Percentiles rank a stretch among this genome's conserved stretches.
Evolutionary conservation across 1,139 yeast genomes (phyloP).

Genomic region (Nematodospora anomalae): DNA sequence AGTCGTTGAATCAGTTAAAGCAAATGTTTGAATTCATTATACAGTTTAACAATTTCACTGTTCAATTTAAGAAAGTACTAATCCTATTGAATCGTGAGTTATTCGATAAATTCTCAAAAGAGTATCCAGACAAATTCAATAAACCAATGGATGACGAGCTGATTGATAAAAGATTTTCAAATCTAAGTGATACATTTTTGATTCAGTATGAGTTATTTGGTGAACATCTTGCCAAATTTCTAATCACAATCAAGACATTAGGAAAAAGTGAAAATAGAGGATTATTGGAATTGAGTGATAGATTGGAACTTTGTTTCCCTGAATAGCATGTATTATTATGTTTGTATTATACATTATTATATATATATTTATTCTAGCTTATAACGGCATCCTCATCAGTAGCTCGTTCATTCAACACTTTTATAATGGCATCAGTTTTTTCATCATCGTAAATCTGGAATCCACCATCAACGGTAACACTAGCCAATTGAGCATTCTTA

Average conservation of each 20-base stretch:
- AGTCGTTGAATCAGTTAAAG: slow-evolving; percentile 50
- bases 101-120: slow-evolving; percentile 37
- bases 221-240: slow-evolving; percentile 52
- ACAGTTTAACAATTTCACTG: slow-evolving; percentile 55
- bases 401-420: slow-evolving; percentile 69
- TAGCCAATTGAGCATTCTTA: slow-evolving; percentile 91
- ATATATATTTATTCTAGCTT: slow-evolving; percentile 11
- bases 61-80: slow-evolving; percentile 56
- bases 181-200: slow-evolving; percentile 48
- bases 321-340: slow-evolving; percentile 9
- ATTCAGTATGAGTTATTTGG: slow-evolving; percentile 58
- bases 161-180: slow-evolving; percentile 42
- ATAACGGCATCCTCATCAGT: slow-evolving; percentile 29
- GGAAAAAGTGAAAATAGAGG: slow-evolving; percentile 68
- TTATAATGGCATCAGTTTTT: slow-evolving; percentile 80
- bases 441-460: slow-evolving; percentile 84
- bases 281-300: slow-evolving; percentile 52
- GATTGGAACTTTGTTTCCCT: slow-evolving; percentile 48
- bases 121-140: slow-evolving; percentile 41
- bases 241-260: slow-evolving; percentile 52
- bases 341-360: slow-evolving; percentile 6
- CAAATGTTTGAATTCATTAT: slow-evolving; percentile 48
- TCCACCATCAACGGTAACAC: slow-evolving; percentile 85
- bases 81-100: slow-evolving; percentile 51
- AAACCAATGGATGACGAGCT: slow-evolving; percentile 37